Percentiles rank a stretch among this genome's conserved stretches.
These are phyloP conservation scores for Gymnopilus dilepis DNA, from an alignment of 768 basidiomycete species.

Conservation along the genomic window DNA sequence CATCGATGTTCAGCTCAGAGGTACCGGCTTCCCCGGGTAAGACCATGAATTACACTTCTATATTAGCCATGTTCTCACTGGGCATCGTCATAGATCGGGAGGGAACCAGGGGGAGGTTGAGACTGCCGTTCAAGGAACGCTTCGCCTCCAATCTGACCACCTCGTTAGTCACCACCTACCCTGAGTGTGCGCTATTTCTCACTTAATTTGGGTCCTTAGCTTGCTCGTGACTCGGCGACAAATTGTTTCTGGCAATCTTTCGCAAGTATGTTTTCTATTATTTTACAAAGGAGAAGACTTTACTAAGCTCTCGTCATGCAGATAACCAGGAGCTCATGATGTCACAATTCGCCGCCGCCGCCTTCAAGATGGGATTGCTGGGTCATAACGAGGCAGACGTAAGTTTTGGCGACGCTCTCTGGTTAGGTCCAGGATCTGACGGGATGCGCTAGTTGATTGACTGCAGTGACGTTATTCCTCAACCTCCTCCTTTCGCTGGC, in stretches of 20 bases:
- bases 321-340: slow-evolving; percentile 39
- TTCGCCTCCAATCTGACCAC: slow-evolving; percentile 52
- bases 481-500: slow-evolving; percentile 29
- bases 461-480: slow-evolving; percentile 42
- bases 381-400: slow-evolving; percentile 39
- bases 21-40: slow-evolving; percentile 45
- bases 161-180: slow-evolving; percentile 22
- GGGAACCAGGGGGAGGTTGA: slow-evolving; percentile 44
- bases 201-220: slow-evolving; percentile 22
- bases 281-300: background rate
- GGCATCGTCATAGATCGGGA: slow-evolving; percentile 40
- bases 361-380: slow-evolving; percentile 47
- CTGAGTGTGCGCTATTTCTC: background rate
- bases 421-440: no score
- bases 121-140: slow-evolving; percentile 44
- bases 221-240: slow-evolving; percentile 47
- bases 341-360: slow-evolving; percentile 41
- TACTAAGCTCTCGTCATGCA: no score
- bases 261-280: slow-evolving; percentile 32
- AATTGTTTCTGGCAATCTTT: slow-evolving; percentile 53
- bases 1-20: slow-evolving; percentile 49
- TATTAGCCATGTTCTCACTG: no score
- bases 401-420: no score
- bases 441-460: slow-evolving; percentile 7
- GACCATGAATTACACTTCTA: slow-evolving; percentile 13